Base-by-base conservation (phyloP, 495 filamentous ascomycete species). In the Neurospora discreta region DNA sequence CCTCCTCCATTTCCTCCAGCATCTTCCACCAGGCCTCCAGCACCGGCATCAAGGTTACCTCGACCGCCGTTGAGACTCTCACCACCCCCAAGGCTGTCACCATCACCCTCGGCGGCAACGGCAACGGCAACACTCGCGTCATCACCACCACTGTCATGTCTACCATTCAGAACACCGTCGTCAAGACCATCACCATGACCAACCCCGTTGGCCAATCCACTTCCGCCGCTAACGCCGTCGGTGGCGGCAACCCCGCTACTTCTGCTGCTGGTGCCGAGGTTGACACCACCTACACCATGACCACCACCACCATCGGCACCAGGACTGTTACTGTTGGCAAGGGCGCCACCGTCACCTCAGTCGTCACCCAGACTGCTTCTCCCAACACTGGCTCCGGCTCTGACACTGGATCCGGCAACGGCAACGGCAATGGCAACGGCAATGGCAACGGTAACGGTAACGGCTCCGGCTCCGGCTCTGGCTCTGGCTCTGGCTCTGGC, bases 301-400 rank as follows among this genome's bases (percentile, higher is more conserved):
- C 82, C n/a, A 52, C 68, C 5, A 84, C 82, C 68, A 76, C 74
- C 69, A 82, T 78, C 33, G 81, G 81, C 44, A 85, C 83, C 33
- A 76, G 76, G 39, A 84, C 82, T 41, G 78, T 84, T 30, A 85
- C 83, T 20, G 74, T 84, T 23, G 38, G 65, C 43, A 69, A 43
- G 30, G 72, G 70, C 46, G 60, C 69, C 40, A 73, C 71, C 40
- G 74, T 71, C 52, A 70, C 69, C 30, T 71, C 77, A 38, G 77
- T 74, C 60, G 67, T 71, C 68, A 73, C 75, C 39, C 39, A 36
- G n/a, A 20, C 68, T 23, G 30, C 68, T 40, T 41, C 74, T 65
- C 68, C 73, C 58, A 73, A 65, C 41, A 71, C 73, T 13, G 77
- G 74, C 39, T 69, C 75, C 36, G 75, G 72, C 52, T 68, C 70